These are phyloP conservation scores for Microbotryum silenes-acaulis DNA, from an alignment of 1,284 basidiomycete species.

Conservation along the genomic window DNA sequence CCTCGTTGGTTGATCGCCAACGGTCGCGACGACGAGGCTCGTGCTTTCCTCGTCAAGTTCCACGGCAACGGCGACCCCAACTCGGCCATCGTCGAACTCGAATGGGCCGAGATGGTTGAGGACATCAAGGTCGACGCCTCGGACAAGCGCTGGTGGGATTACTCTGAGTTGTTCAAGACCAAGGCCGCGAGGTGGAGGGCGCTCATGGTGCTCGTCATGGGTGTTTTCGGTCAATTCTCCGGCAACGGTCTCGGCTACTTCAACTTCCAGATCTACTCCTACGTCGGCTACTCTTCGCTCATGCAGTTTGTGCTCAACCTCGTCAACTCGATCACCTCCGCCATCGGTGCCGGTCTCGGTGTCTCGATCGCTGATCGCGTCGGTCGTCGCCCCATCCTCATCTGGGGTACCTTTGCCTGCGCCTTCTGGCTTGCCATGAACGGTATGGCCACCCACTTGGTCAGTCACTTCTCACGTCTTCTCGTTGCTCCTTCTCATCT, in stretches of 20 bases:
- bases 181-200: conserved; percentile 47
- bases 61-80: conserved; percentile 36
- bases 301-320: conserved; percentile 52
- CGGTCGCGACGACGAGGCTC: conserved; percentile 29
- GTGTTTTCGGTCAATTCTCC: conserved; percentile 51
- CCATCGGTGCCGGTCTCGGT: conserved; percentile 49
- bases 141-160: conserved; percentile 57
- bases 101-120: conserved; percentile 54
- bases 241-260: conserved; percentile 49
- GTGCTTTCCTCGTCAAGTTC: conserved; percentile 34
- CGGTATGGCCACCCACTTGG: not conserved
- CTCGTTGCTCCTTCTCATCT: no score
- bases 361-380: conserved; percentile 46
- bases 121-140: conserved; percentile 50
- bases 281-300: conserved; percentile 35
- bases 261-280: conserved; percentile 36
- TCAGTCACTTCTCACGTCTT: no score
- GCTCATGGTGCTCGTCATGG: conserved; percentile 37
- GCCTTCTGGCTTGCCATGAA: conserved; percentile 33
- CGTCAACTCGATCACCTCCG: conserved; percentile 51
- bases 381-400: conserved; percentile 35
- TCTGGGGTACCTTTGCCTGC: conserved; percentile 33
- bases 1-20: conserved; percentile 32
- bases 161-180: conserved; percentile 48
- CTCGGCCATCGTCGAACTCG: conserved; percentile 45